phyloP scores from a whole-genome alignment of 768 basidiomycete genomes.

The Suillus clintonianus region DNA sequence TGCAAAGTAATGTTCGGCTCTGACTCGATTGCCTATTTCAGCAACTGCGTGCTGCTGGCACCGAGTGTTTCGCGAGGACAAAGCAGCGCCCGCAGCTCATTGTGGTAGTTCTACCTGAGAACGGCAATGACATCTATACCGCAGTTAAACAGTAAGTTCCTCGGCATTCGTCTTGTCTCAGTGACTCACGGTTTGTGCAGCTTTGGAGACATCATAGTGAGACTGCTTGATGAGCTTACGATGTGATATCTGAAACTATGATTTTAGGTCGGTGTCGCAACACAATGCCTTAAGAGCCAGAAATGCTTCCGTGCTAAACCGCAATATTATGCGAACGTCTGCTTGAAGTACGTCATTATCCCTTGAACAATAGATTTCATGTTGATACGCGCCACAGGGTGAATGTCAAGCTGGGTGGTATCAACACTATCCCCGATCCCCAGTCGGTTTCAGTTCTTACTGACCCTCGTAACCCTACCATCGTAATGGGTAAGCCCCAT shows the following conservation, averaged over 20 bases:
- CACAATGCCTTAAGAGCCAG: slow-evolving; percentile 70
- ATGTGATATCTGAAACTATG: background rate
- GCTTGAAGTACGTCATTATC: slow-evolving; percentile 59
- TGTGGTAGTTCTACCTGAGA: slow-evolving; percentile 71
- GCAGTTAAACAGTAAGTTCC: slow-evolving; percentile 73
- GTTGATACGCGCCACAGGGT: slow-evolving; percentile 45
- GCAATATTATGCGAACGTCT: slow-evolving; percentile 83
- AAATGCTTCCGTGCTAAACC: slow-evolving; percentile 69
- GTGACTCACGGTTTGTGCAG: slow-evolving; percentile 37
- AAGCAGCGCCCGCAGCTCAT: slow-evolving; percentile 54
- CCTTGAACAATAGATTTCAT: background rate
- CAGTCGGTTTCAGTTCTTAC: slow-evolving; percentile 63
- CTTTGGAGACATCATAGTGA: slow-evolving; percentile 68
- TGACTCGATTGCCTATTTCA: slow-evolving; percentile 17
- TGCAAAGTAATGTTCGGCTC: background rate
- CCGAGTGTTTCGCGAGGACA: slow-evolving; percentile 42
- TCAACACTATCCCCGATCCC: slow-evolving; percentile 77
- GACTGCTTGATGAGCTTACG: slow-evolving; percentile 9
- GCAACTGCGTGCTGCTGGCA: slow-evolving; percentile 55
- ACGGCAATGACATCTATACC: slow-evolving; percentile 74
- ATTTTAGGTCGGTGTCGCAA: slow-evolving; percentile 67
- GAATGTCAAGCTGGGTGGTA: slow-evolving; percentile 84
- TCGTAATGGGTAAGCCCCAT: slow-evolving; percentile 66
- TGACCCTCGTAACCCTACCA: slow-evolving; percentile 72
- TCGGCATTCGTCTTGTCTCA: background rate